phyloP scores from a whole-genome alignment of 1,284 basidiomycete species.

The Apiotrichum sp. region DNA sequence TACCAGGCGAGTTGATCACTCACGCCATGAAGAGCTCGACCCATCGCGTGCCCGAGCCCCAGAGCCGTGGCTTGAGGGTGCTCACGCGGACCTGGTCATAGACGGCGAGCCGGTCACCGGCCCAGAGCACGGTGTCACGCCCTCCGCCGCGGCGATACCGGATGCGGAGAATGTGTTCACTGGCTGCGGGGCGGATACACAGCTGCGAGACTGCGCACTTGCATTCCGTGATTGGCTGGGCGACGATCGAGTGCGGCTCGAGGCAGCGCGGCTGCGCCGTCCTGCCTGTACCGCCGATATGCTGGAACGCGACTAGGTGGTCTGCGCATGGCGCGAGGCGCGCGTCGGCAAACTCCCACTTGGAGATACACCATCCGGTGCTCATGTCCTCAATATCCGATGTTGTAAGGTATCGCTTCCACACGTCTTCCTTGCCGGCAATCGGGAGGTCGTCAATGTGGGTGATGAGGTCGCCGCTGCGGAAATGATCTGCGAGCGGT shows the following conservation, averaged over 20 bases:
- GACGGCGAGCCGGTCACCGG: slow-evolving; percentile 28
- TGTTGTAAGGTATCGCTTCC: slow-evolving; percentile 26
- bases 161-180: slow-evolving; percentile 31
- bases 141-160: slow-evolving; percentile 4
- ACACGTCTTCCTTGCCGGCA: slow-evolving; percentile 22
- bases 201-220: slow-evolving; percentile 21
- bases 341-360: slow-evolving; percentile 6
- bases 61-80: slow-evolving; percentile 20
- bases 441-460: slow-evolving; percentile 36
- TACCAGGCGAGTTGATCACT: slow-evolving; percentile 5
- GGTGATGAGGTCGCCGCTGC: slow-evolving; percentile 30
- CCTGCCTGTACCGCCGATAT: slow-evolving; percentile 15
- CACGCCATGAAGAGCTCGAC: slow-evolving; percentile 29
- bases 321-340: slow-evolving; percentile 4
- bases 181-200: slow-evolving; percentile 25
- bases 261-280: slow-evolving; percentile 21
- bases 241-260: slow-evolving; percentile 28
- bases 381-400: slow-evolving; percentile 2
- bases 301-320: slow-evolving; percentile 10
- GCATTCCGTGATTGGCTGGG: not conserved
- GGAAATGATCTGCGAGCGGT: slow-evolving; percentile 15
- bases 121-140: slow-evolving; percentile 27
- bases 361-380: slow-evolving; percentile 12
- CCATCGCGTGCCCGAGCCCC: slow-evolving; percentile 25
- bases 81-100: slow-evolving; percentile 24